Conservation (phyloP, 257 asterid genomes). For the Scutellaria galericulata region DNA sequence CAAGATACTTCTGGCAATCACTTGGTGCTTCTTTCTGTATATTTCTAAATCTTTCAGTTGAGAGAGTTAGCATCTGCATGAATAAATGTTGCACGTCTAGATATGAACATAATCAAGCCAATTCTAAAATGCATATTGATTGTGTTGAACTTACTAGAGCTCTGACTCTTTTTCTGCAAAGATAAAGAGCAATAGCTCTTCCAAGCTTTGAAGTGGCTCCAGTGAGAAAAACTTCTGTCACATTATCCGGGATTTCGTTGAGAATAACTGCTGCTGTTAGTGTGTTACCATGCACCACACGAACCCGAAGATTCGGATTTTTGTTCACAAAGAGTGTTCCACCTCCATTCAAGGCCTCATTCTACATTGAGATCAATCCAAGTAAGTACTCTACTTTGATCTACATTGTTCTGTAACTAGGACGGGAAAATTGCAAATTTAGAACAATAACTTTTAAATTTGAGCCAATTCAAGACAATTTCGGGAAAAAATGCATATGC, state of each 20-base stretch:
- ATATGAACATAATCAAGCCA: too few species aligned
- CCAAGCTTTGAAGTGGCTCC: slow-evolving; percentile 99
- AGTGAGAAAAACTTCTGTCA: slow-evolving; percentile 72
- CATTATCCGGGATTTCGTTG: slow-evolving; percentile 63
- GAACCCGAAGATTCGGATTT: slow-evolving; percentile 73
- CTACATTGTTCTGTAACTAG: too few species aligned
- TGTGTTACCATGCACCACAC: slow-evolving; percentile 94
- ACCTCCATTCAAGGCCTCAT: slow-evolving; percentile 90
- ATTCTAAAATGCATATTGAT: not conserved
- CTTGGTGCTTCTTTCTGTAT: slow-evolving; percentile 76
- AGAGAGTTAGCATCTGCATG: slow-evolving; percentile 76
- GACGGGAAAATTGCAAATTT: too few species aligned
- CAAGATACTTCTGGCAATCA: slow-evolving; percentile 61
- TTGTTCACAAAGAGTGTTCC: slow-evolving; percentile 84
- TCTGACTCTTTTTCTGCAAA: slow-evolving; percentile 64
- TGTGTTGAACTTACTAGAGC: slow-evolving; percentile 55
- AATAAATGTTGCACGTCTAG: too few species aligned
- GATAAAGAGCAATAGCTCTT: slow-evolving; percentile 90
- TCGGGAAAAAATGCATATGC: too few species aligned
- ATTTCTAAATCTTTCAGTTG: slow-evolving; percentile 77
- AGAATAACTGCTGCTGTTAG: slow-evolving; percentile 91
- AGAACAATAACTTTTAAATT: too few species aligned
- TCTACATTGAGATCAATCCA: slow-evolving; percentile 43
- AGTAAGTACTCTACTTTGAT: too few species aligned
- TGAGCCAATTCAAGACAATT: too few species aligned